Base-by-base conservation (phyloP, 305 asterid genomes). In the Solanum hybrid region DNA sequence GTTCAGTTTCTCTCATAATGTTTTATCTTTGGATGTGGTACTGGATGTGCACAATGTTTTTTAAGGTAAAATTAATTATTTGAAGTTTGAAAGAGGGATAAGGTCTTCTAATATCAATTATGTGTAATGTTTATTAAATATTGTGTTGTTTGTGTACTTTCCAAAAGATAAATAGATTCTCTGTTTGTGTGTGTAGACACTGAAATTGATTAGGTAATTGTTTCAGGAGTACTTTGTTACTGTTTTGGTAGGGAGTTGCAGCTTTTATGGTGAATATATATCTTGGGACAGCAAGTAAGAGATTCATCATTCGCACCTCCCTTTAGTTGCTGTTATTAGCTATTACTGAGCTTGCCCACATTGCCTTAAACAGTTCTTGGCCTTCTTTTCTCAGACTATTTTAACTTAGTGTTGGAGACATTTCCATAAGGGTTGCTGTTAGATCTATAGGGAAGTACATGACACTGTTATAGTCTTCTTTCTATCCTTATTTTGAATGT, bases 311-410 rank as follows among this genome's bases (percentile, higher is more conserved):
- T 96, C 94, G 96, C 93, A 89, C 90, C 92, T 51, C 66, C 66
- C 66, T 76, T 96, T 97, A 85, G 96, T 95, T 93, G 97, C 98
- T 88, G 94, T 91, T 92, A 95, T 96, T 85, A 95, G 93, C 31
- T 22, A 78, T 78, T 35, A 10, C 19, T 78, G 31, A 78, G 56
- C 85, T 78, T 9, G 5, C n/a, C 56, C 17, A 22, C 17, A 34
- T 77, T 34, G 29, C 10, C 69, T 56, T 56, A 56, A 51, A 51
- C 40, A 29, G n/a, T 32, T 76, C 81, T 76, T 32, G 42, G 40
- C 80, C 80, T 75, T 75, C 24, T 66, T n/a, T 66, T 56, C 69
- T 56, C 69, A 56, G 69, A 56, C 24, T 56, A 56, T 56, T 56
- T 17, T 56, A 56, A 56, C 69, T 56, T 17, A 0, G 69, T 56